Evolutionary conservation across 2,329 filamentous ascomycete genomes (phyloP).

Genomic region (Botrytis squamosa): DNA sequence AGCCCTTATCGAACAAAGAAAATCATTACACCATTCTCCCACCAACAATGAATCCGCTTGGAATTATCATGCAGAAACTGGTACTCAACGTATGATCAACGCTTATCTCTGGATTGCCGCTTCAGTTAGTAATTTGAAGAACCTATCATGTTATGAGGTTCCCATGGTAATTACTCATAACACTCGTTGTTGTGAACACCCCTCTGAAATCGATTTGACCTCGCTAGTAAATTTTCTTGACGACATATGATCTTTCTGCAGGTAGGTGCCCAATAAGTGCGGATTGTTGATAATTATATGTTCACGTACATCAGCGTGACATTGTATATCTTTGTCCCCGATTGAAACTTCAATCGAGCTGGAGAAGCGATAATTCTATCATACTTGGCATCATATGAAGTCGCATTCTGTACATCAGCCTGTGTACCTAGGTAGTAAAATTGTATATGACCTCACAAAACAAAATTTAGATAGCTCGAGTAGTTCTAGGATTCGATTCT

Average conservation of each 20-base stretch:
- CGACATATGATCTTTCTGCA: rapidly evolving
- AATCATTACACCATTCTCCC: not conserved
- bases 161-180: not conserved
- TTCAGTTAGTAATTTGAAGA: not conserved
- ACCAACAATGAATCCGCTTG: rapidly evolving
- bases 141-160: not conserved
- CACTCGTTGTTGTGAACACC: not conserved
- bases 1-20: not conserved
- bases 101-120: not conserved
- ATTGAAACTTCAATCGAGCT: too few species aligned
- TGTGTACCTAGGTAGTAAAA: not conserved
- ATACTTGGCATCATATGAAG: rapidly evolving
- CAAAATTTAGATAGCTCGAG: too few species aligned
- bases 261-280: rapidly evolving
- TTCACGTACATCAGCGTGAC: not conserved
- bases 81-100: not conserved
- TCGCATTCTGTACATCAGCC: not conserved
- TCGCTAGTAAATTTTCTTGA: not conserved
- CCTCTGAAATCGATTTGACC: not conserved
- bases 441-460: not conserved
- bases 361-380: not conserved
- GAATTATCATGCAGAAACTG: not conserved
- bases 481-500: not conserved
- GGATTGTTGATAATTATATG: not conserved
- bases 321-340: not conserved